Base-by-base conservation (phyloP, 352 stramenopile genomes). In the Globisporangium nagaii region DNA sequence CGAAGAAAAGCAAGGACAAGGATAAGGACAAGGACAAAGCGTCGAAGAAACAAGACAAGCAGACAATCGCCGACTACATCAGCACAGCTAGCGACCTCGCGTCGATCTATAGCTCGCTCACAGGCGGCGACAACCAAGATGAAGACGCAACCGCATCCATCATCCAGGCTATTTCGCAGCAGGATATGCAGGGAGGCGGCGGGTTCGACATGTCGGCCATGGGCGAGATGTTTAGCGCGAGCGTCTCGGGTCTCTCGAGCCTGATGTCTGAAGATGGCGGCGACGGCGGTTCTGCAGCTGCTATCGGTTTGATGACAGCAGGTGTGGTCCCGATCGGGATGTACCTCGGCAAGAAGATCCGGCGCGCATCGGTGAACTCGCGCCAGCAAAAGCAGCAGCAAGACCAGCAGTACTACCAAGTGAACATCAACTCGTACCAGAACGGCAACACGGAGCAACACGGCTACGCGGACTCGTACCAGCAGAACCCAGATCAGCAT, bases 201-300 rank as follows among this genome's bases (percentile, higher is more conserved):
- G 56, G 20, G 30, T 7, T 47, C 34, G 35, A 55, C 10, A 28
- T 46, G 39, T 22, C 57, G 20, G 48, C 52, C 7, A 34, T 65
- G 25, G 60, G 40, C 3, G 60, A 62, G 31, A 49, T 41, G 27
- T 20, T 65, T 52, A 6, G 58, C 51, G 17, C 58, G n/a, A 59
- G 39, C 43, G 51, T 57, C 39, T 50, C 44, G 13, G 34, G 43
- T n/a, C n/a, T n/a, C 27, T 50, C 30, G 19, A 37, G 41, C 43
- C 43, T 22, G 7, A 39, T 22, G 22, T 27, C 43, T 0, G 44
- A 60, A 2, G 34, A 32, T 30, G 15, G 20, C 3, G 24, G 12
- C 9, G 53, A 59, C 34, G 17, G 30, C 3, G 44, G n/a, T n/a
- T n/a, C 44, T 22, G 30, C 41, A 17, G 53, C 34, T 22, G 25